A percentile compares a stretch with the other conserved stretches of the same genome.
Evolutionary conservation across 1,284 basidiomycete species (phyloP).

Genomic region (Marasmius fiardii): DNA sequence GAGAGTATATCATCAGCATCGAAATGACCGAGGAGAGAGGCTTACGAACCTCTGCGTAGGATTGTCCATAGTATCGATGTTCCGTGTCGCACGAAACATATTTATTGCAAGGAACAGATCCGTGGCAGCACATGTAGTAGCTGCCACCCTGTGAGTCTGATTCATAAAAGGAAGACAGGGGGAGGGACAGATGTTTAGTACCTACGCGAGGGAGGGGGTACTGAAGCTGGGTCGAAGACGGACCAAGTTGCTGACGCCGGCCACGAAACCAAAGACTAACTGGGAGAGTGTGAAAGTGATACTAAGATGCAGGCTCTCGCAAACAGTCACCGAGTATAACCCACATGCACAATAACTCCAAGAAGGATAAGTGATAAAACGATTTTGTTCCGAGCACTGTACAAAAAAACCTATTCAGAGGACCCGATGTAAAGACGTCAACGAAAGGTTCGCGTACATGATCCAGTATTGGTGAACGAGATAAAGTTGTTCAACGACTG

Average conservation of each 20-base stretch:
- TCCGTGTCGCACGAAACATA: background rate
- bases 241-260: background rate
- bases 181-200: background rate
- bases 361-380: background rate
- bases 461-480: slow-evolving; percentile 7
- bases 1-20: background rate
- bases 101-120: slow-evolving; percentile 8
- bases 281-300: background rate
- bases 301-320: background rate
- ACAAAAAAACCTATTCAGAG: background rate
- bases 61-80: background rate
- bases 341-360: background rate
- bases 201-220: background rate
- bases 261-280: background rate
- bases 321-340: background rate
- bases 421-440: background rate
- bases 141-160: background rate
- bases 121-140: slow-evolving; percentile 5
- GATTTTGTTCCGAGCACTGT: slow-evolving; percentile 6
- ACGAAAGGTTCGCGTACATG: background rate
- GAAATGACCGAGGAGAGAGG: too few species aligned
- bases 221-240: background rate
- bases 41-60: slow-evolving; percentile 7
- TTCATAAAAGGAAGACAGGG: background rate
- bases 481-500: slow-evolving; percentile 6